Evolutionary conservation across 2,329 filamentous ascomycete species (phyloP).

Genomic region (Acrocalymma vagum): DNA sequence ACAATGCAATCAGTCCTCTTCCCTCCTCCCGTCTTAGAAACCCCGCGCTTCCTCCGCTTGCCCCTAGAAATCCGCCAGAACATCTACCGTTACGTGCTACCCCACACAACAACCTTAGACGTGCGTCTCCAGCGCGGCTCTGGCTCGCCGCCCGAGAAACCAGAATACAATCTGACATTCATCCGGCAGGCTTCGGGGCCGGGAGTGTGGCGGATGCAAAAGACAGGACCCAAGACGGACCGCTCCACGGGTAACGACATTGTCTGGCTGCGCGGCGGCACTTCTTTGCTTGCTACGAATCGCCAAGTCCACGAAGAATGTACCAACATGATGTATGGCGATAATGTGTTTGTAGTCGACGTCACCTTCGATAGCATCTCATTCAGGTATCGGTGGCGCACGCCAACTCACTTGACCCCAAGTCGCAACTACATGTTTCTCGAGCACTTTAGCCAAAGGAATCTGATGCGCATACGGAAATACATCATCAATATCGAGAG

Average conservation of each 20-base stretch:
- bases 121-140: constrained; percentile 25
- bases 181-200: constrained; percentile 31
- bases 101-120: constrained; percentile 46
- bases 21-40: not conserved
- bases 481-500: constrained; percentile 56
- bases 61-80: constrained; percentile 55
- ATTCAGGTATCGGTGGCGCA: constrained; percentile 55
- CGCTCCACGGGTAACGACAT: constrained; percentile 42
- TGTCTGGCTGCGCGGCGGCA: constrained; percentile 55
- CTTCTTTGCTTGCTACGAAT: constrained; percentile 48
- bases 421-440: constrained; percentile 51
- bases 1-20: constrained; percentile 25
- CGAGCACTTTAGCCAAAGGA: constrained; percentile 50
- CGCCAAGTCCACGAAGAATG: constrained; percentile 56
- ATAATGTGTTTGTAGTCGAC: constrained; percentile 56
- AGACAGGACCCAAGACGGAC: constrained; percentile 28
- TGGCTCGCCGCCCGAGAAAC: constrained; percentile 20
- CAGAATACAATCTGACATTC: constrained; percentile 41
- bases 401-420: constrained; percentile 53
- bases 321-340: constrained; percentile 55
- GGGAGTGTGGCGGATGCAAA: constrained; percentile 40
- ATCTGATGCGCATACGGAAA: constrained; percentile 51
- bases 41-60: constrained; percentile 45
- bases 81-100: constrained; percentile 53
- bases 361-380: constrained; percentile 53